Evolutionary conservation across 1,139 yeast species (phyloP), one percentile per base, ranked within the genome.

Genomic region (Blastobotrys apis): DNA sequence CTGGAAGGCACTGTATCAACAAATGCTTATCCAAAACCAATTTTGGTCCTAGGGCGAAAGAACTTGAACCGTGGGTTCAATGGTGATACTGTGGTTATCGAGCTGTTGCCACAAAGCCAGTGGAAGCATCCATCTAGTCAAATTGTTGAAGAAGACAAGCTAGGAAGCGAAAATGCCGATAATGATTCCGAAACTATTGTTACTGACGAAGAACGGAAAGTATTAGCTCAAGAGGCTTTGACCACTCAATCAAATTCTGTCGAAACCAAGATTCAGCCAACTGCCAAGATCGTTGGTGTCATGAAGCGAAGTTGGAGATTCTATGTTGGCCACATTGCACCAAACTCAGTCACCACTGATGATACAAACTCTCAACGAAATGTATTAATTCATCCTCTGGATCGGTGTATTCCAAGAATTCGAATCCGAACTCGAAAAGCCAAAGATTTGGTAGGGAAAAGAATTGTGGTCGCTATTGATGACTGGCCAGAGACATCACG

Each of bases 261-360:
- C 2, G 70, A 64, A 41, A 61, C 60, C 37, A 76, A 74, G 53
- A 67, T 84, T 34, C 90, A 84, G 57, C 97, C 97, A 22, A 90
- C 98, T 0, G 98, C 95, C 2, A 78, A 79, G 55, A 83, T 94
- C 41, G 97, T 94, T 20, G 95, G 95, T 31, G 75, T 94, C 27
- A 72, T 81, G 41, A 83, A 88, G 66, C 78, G 99, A 64, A 86
- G 94, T 48, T 94, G 98, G 98, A 77, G 98, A 64, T 81, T 83
- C 55, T 94, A 90, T 59, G 98, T 92, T 40, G 98, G 98, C 15
- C 97, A 90, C 63, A 76, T 94, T 51, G 84, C 94, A 4, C 84
- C 94, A 36, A 76, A 82, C 29, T 82, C 95, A 3, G 83, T 84
- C 1, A 74, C 81, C 32, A 58, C 58, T 34, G 77, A 80, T 13